Percentiles rank a stretch among this genome's conserved stretches.
phyloP scores from a whole-genome alignment of 345 rosid genomes.

The Cardamine chenopodiifolia region DNA sequence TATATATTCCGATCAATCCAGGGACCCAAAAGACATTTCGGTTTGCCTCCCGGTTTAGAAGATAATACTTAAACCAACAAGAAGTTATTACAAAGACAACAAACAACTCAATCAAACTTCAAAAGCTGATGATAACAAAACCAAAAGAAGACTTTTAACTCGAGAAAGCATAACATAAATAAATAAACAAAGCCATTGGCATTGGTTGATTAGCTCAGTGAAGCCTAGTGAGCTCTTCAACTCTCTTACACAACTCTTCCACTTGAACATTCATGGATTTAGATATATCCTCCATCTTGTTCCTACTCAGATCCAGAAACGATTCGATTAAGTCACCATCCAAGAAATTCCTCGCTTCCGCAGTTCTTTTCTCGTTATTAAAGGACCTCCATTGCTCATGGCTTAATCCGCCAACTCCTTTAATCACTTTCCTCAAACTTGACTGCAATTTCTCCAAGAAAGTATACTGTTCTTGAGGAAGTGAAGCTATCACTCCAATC shows the following conservation, averaged over 20 bases:
- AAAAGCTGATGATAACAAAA: conserved; percentile 21
- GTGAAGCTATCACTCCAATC: conserved; percentile 94
- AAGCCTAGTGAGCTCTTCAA: conserved; percentile 90
- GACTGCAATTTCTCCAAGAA: conserved; percentile 87
- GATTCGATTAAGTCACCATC: conserved; percentile 94
- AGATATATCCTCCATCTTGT: conserved; percentile 84
- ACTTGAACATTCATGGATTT: conserved; percentile 67
- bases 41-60: conserved; percentile 9
- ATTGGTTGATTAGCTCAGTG: conserved; percentile 51
- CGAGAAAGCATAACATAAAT: conserved; percentile 5
- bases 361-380: conserved; percentile 88
- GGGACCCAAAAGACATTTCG: background rate
- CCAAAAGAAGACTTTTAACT: conserved; percentile 11
- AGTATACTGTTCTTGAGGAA: conserved; percentile 73
- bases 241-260: conserved; percentile 89
- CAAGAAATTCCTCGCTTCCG: conserved; percentile 81
- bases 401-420: conserved; percentile 95
- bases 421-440: conserved; percentile 81
- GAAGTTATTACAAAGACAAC: conserved; percentile 21
- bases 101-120: conserved; percentile 19
- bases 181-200: conserved; percentile 12
- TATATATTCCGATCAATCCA: background rate
- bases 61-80: background rate
- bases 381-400: conserved; percentile 98
- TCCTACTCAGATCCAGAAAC: conserved; percentile 82